Base-by-base conservation (phyloP, 257 asterid genomes). In the Gentiana straminea region DNA sequence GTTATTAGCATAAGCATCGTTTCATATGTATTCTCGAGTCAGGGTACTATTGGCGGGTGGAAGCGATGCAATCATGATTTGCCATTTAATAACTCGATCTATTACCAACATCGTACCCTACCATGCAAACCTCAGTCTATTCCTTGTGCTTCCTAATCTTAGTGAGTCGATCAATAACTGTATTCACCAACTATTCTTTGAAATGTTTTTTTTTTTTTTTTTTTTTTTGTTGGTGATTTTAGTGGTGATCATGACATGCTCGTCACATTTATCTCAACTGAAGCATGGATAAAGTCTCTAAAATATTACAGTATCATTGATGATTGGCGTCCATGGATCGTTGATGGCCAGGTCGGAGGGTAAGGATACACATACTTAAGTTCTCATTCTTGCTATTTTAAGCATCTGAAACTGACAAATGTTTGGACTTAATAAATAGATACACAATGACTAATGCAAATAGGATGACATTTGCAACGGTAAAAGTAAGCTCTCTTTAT, bases 251-350 rank as follows among this genome's bases (percentile, higher is more conserved):
- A 78, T 46, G 81, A 78, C 15, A 51, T 66, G 57, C 0, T 35
- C 8, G 57, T 74, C n/a, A 69, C 81, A 12, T 69, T 52, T 63
- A 38, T 45, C 13, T 72, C 84, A 36, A 74, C 84, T 7, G 55
- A 66, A 74, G 84, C 78, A 52, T 78, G 84, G 84, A 78, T 71
- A 65, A 66, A 38, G 51, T 65, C 72, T 39, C 64, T 78, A 0
- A 74, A 74, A 47, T n/a, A 24, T 24, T 74, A 78, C 57, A 15
- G 72, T 15, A 66, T 74, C 35, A 5, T 45, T 5, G 73, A 71
- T 8, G 72, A 74, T 50, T 78, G 84, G 84, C 47, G 81, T 13
- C 71, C 57, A n/a, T 78, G 84, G 84, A 43, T 44, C 1, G 76
- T 78, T 24, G 32, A 71, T 68, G 24, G 24, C 47, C 78, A 74